phyloP scores from a whole-genome alignment of 176 grass and related monocot species.

The Dactylis glomerata region DNA sequence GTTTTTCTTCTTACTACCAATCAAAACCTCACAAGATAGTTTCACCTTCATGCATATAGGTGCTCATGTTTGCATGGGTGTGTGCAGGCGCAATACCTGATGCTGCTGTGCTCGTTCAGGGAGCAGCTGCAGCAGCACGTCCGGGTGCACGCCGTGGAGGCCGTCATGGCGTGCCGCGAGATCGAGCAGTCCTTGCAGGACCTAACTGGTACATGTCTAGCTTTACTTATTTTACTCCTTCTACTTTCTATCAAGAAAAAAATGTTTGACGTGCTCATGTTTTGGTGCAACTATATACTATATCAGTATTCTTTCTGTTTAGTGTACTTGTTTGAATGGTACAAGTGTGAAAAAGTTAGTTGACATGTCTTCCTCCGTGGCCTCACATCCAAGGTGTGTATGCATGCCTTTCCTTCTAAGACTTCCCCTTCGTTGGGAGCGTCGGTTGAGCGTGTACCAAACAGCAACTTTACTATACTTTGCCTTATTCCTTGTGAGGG shows the following conservation, averaged over 20 bases:
- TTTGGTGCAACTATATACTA: constrained; percentile 18
- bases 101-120: constrained; percentile 95
- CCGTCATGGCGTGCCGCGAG: constrained; percentile 98
- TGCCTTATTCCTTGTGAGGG: background rate
- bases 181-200: constrained; percentile 98
- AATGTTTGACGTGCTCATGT: background rate
- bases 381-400: background rate
- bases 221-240: background rate
- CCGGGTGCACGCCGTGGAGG: constrained; percentile 99
- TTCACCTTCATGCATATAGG: background rate
- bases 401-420: constrained; percentile 27
- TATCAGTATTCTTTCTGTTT: background rate
- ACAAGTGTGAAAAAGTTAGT: constrained; percentile 10
- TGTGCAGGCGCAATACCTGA: constrained; percentile 83
- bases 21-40: background rate
- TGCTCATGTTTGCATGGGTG: background rate
- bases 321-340: constrained; percentile 14
- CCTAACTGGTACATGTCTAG: constrained; percentile 60
- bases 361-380: constrained; percentile 28
- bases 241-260: background rate
- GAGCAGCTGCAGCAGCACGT: constrained; percentile 99
- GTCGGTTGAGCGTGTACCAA: background rate
- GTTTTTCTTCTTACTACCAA: background rate
- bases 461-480: background rate
- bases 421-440: background rate